Base-by-base conservation (phyloP, 2,329 filamentous ascomycete genomes). In the Trichoderma koningiopsis region DNA sequence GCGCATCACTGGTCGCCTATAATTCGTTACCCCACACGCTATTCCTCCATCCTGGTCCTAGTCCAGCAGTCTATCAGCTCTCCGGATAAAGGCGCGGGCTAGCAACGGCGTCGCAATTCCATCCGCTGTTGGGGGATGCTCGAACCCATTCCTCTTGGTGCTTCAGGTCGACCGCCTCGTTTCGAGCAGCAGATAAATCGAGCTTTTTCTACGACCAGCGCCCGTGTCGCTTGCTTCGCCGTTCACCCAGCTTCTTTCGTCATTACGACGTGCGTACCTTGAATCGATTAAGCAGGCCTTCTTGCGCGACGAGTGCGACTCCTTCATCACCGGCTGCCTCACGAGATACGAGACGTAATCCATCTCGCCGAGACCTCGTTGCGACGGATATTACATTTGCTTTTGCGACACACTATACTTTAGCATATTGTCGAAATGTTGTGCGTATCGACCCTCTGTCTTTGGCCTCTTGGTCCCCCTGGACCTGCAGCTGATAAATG, bases 391-490 rank as follows among this genome's bases (percentile, higher is more conserved):
- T 29, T 37, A 40, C 43, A 43, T 35, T 33, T 14, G 27, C 7
- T n/a, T 19, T 8, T n/a, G 37, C 13, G 47, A 37, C 40, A 22
- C 16, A 4, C 40, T n/a, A 14, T 29, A 5, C 33, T 35, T 16
- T 47, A 58, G 53, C 33, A 61, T 40, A 31, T 59, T 47, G 64
- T 24, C 35, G 70, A 55, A 62, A 77, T 77, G 75, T 77, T 77
- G 75, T 77, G 69, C 65, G 75, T 77, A 24, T 31, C 16, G n/a
- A 22, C 40, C n/a, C 47, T 29, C 47, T 14, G 6, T 24, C 55
- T 24, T 5, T 35, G 19, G 29, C 10, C 24, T 27, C 55, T 3
- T 27, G 19, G 22, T 4, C 40, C 24, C 24, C 47, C 24, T 11
- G 22, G 11, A 11, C 14, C 49, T 5, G 33, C 35, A n/a, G 19